Evolutionary conservation across 1,284 basidiomycete species (phyloP).

Genomic region (Pyrrhoderma lamaoense): DNA sequence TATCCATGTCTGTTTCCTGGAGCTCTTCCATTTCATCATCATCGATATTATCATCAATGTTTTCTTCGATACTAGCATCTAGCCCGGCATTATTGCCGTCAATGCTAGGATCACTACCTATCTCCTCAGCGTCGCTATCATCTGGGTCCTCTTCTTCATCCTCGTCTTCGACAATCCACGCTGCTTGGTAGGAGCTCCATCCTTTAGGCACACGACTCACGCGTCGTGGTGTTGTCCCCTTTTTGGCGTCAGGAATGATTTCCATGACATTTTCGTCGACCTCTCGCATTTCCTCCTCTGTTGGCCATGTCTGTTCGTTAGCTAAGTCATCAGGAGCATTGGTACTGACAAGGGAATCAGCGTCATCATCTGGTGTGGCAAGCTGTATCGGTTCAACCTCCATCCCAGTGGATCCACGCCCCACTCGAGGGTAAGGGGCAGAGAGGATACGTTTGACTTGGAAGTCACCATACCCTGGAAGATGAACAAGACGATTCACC

Average conservation of each 20-base stretch:
- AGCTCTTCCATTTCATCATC: conserved; percentile 62
- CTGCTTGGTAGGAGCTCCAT: conserved; percentile 89
- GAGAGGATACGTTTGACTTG: conserved; percentile 69
- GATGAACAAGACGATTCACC: conserved; percentile 81
- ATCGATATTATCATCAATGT: conserved; percentile 41
- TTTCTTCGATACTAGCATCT: conserved; percentile 29
- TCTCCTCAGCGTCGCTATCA: conserved; percentile 35
- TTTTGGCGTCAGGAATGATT: conserved; percentile 54
- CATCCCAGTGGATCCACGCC: conserved; percentile 39
- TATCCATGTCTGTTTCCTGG: conserved; percentile 45
- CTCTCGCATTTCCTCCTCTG: conserved; percentile 86
- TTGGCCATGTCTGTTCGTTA: conserved; percentile 99
- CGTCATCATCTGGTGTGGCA: conserved; percentile 59
- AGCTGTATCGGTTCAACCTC: conserved; percentile 55
- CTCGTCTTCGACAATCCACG: conserved; percentile 81
- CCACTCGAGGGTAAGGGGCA: conserved; percentile 40
- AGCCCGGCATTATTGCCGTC: conserved; percentile 23
- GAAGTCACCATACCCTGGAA: conserved; percentile 88
- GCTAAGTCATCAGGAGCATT: conserved; percentile 86
- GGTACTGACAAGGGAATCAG: conserved; percentile 83
- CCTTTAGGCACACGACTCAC: conserved; percentile 80
- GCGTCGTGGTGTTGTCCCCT: conserved; percentile 64
- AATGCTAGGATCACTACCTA: conserved; percentile 29
- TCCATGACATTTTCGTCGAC: conserved; percentile 28
- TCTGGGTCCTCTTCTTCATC: conserved; percentile 38